phyloP scores from a whole-genome alignment of 768 basidiomycete species.

The Psilocybe tampanensis region DNA sequence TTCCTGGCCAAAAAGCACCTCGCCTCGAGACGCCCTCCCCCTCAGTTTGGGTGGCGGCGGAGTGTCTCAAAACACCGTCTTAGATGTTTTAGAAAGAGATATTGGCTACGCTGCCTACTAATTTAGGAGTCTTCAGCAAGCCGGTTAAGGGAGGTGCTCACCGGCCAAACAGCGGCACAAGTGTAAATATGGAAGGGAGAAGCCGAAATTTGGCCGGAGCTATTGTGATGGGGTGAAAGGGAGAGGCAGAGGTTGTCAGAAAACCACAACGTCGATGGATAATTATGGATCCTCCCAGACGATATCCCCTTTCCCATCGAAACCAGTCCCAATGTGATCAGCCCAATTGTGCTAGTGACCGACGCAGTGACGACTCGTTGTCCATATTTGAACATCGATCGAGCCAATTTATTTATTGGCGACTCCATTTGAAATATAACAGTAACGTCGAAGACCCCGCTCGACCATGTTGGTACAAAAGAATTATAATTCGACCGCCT shows the following conservation, averaged over 20 bases:
- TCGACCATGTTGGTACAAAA: conserved; percentile 2
- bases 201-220: neutral
- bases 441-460: neutral
- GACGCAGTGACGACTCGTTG: neutral
- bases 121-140: too few species aligned
- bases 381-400: neutral
- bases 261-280: neutral
- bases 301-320: too few species aligned
- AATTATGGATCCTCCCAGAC: neutral
- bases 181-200: neutral
- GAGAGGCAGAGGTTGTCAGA: neutral
- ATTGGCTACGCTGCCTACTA: too few species aligned
- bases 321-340: neutral
- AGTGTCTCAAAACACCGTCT: too few species aligned
- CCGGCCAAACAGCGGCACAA: too few species aligned
- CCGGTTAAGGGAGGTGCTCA: too few species aligned
- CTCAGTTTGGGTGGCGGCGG: too few species aligned
- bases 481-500: neutral
- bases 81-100: too few species aligned
- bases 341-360: neutral
- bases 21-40: too few species aligned
- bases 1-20: neutral
- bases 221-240: too few species aligned
- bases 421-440: neutral
- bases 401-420: neutral